Conservation (phyloP, 345 rosid species). For the Syzygium grande region DNA sequence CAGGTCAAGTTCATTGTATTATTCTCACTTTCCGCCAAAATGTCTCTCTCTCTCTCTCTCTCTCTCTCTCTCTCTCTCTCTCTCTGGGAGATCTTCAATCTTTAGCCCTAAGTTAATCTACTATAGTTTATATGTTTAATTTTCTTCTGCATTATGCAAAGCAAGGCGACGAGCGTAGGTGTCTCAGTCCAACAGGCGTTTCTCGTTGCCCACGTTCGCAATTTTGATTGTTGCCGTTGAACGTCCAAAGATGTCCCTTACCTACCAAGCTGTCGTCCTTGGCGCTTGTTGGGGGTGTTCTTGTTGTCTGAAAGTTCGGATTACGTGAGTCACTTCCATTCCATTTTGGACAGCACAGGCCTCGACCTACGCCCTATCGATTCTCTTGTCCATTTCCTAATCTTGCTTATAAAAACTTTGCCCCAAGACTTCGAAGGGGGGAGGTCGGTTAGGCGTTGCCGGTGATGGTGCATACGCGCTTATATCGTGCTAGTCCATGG, state of each 20-base stretch:
- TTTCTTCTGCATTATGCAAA: neutral
- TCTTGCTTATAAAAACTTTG: neutral
- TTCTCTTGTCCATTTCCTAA: neutral
- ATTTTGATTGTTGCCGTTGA: neutral
- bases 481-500: neutral
- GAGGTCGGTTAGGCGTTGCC: neutral
- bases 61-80: neutral
- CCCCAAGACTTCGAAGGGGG: neutral
- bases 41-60: neutral
- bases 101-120: neutral
- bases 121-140: neutral
- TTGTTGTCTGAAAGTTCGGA: neutral
- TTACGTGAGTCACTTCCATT: neutral
- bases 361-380: neutral
- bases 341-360: neutral
- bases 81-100: neutral
- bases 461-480: neutral
- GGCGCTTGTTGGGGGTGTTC: neutral
- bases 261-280: neutral
- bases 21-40: neutral
- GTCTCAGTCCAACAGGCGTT: neutral
- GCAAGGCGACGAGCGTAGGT: neutral
- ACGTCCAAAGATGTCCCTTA: neutral
- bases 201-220: neutral
- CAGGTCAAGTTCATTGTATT: neutral